A percentile compares a stretch with the other conserved stretches of the same genome.
Evolutionary conservation across 805 yeast genomes (phyloP).

Genomic region (Nakazawaea populi): DNA sequence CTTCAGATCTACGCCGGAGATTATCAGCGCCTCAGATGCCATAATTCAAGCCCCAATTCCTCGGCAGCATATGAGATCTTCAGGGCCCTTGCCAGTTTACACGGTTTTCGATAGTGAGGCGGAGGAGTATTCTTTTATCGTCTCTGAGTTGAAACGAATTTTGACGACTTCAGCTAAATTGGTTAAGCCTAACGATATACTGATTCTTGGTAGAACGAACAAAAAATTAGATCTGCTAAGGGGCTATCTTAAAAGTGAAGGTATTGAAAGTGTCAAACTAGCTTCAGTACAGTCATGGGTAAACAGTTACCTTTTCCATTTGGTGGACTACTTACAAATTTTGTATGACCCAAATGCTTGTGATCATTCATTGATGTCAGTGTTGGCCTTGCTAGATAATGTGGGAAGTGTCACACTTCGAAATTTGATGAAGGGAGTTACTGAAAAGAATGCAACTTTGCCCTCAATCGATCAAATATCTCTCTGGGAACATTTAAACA

Average conservation of each 20-base stretch:
- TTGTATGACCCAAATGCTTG: constrained; percentile 23
- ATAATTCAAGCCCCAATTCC: constrained; percentile 10
- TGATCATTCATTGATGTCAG: constrained; percentile 22
- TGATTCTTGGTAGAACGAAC: constrained; percentile 49
- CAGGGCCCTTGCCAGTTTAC: constrained; percentile 22
- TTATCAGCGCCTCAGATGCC: constrained; percentile 37
- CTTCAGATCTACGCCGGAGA: constrained; percentile 58
- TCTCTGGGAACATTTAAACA: constrained; percentile 11
- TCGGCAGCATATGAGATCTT: constrained; percentile 14
- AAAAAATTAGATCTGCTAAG: constrained; percentile 35
- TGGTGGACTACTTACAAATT: constrained; percentile 45
- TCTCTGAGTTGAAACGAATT: constrained; percentile 37
- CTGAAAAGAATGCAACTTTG: constrained; percentile 14
- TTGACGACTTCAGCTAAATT: constrained; percentile 34
- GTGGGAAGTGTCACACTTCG: constrained; percentile 10
- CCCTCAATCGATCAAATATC: constrained; percentile 11
- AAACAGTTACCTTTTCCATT: constrained; percentile 32
- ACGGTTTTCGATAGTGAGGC: constrained; percentile 17
- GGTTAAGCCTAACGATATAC: constrained; percentile 42
- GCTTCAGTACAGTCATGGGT: constrained; percentile 49
- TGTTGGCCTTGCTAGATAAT: constrained; percentile 17
- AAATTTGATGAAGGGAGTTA: constrained; percentile 9
- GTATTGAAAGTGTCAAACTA: constrained; percentile 36
- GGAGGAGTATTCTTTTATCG: constrained; percentile 39
- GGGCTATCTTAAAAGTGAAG: constrained; percentile 31